A percentile compares a stretch with the other conserved stretches of the same genome.
Evolutionary conservation across 495 filamentous ascomycete species (phyloP).

Genomic region (Glarea lozoyensis): DNA sequence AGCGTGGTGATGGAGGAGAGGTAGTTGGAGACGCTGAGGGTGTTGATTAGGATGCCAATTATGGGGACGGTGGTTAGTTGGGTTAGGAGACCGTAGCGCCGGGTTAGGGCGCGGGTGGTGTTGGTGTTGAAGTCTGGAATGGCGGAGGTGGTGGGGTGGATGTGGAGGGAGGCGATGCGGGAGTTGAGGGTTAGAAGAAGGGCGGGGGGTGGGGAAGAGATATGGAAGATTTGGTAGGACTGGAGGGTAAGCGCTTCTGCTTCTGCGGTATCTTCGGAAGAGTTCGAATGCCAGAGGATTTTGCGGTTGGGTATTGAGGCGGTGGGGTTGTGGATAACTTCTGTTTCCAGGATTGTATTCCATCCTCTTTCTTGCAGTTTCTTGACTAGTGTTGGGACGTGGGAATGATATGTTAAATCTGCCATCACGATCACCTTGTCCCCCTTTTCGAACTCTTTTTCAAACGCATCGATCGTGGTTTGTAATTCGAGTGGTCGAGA

Average conservation of each 20-base stretch:
- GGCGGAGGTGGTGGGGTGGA: conserved; percentile 53
- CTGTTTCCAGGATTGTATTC: conserved; percentile 55
- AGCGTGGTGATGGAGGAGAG: conserved; percentile 68
- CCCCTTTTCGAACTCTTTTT: conserved; percentile 48
- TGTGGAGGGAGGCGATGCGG: conserved; percentile 66
- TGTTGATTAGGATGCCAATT: conserved; percentile 92
- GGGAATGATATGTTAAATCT: conserved; percentile 75
- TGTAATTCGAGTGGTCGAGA: conserved; percentile 51
- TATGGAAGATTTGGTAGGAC: conserved; percentile 79
- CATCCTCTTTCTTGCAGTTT: conserved; percentile 55
- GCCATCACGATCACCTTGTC: conserved; percentile 75
- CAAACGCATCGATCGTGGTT: conserved; percentile 52
- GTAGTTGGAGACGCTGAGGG: conserved; percentile 85
- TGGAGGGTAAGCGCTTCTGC: conserved; percentile 39
- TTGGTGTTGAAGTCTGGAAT: conserved; percentile 34
- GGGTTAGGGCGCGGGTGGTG: conserved; percentile 51
- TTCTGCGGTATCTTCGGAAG: conserved; percentile 1
- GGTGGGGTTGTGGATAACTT: conserved; percentile 68
- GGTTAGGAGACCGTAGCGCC: conserved; percentile 80
- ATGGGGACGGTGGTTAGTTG: conserved; percentile 71
- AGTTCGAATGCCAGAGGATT: conserved; percentile 17
- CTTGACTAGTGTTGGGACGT: conserved; percentile 46
- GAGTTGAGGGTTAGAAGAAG: conserved; percentile 83
- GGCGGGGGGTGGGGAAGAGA: conserved; percentile 74
- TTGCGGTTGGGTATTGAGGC: conserved; percentile 80